Percentiles rank a stretch among this genome's conserved stretches.
phyloP scores from a whole-genome alignment of 1,284 basidiomycete genomes.

The Melampsora americana region DNA sequence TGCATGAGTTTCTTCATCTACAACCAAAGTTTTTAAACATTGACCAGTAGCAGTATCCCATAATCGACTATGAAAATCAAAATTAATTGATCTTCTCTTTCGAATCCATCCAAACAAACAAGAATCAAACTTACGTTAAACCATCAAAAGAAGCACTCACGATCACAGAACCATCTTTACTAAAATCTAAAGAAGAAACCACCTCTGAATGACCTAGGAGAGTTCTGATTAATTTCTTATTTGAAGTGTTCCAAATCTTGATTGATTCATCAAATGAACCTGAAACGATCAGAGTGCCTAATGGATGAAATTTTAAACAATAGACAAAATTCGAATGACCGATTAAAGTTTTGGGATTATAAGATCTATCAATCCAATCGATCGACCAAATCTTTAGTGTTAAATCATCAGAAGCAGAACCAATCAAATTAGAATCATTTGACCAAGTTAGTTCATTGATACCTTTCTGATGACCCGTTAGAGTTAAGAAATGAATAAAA shows the following conservation, averaged over 20 bases:
- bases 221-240: slow-evolving; percentile 72
- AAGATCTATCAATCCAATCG: slow-evolving; percentile 58
- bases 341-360: slow-evolving; percentile 59
- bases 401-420: slow-evolving; percentile 86
- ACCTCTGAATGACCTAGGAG: slow-evolving; percentile 95
- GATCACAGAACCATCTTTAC: slow-evolving; percentile 87
- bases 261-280: slow-evolving; percentile 94
- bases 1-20: slow-evolving; percentile 79
- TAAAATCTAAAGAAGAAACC: slow-evolving; percentile 88
- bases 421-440: slow-evolving; percentile 71
- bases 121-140: slow-evolving; percentile 55
- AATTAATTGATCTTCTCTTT: too few relatives aligned
- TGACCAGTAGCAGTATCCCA: slow-evolving; percentile 97
- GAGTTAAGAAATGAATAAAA: not conserved
- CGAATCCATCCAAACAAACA: too few relatives aligned
- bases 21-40: slow-evolving; percentile 88
- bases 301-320: slow-evolving; percentile 83
- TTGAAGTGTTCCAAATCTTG: slow-evolving; percentile 87
- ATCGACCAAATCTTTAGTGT: slow-evolving; percentile 76
- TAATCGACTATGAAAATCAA: slow-evolving; percentile 66
- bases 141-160: slow-evolving; percentile 94
- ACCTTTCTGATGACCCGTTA: slow-evolving; percentile 56
- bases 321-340: slow-evolving; percentile 94
- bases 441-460: slow-evolving; percentile 87
- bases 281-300: slow-evolving; percentile 80